Base-by-base conservation (phyloP, 345 rosid species). In the Arabis hirsuta region DNA sequence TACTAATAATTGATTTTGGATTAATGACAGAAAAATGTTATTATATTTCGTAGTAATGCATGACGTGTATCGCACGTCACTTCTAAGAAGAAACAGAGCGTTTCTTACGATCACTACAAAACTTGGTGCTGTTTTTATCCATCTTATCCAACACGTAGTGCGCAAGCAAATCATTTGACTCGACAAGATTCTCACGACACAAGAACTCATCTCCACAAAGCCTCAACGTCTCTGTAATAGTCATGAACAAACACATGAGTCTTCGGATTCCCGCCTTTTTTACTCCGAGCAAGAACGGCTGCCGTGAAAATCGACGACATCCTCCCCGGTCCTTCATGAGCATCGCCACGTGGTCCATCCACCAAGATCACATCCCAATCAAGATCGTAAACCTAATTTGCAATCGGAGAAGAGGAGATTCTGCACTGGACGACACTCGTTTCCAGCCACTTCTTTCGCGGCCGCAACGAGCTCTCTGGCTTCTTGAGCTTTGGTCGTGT, bases 291-390 rank as follows among this genome's bases (percentile, higher is more conserved):
- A 12, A 95, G 84, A n/a, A 95, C 99, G 4, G 89, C 96, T 1
- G 99, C 85, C 3, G 99, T 95, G 82, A 91, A 95, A 56, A 95
- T 91, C 2, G 97, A 86, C 7, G 88, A 76, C 97, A 95, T 91
- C 72, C 99, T 79, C 3, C 99, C 97, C 0, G 99, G 93, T 0
- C 83, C 80, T 0, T 89, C 92, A 0, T 82, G 77, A n/a, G 89
- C 87, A 44, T 91, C 86, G 1, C 99, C 99, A 3, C 99, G 79
- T 2, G 99, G 99, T 1, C 99, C 99, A n/a, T 91, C 99, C 6
- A 95, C 84, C 47, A 95, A 65, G 12, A 95, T 95, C 62, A 95
- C 90, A 68, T 95, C 99, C 99, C 99, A 95, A 9, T 87, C 96
- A 9, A 95, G 88, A 70, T 91, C 97, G 9, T 48, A 95, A 73